Conservation (phyloP, 1,284 basidiomycete species). For the Meira miltonrushii region DNA sequence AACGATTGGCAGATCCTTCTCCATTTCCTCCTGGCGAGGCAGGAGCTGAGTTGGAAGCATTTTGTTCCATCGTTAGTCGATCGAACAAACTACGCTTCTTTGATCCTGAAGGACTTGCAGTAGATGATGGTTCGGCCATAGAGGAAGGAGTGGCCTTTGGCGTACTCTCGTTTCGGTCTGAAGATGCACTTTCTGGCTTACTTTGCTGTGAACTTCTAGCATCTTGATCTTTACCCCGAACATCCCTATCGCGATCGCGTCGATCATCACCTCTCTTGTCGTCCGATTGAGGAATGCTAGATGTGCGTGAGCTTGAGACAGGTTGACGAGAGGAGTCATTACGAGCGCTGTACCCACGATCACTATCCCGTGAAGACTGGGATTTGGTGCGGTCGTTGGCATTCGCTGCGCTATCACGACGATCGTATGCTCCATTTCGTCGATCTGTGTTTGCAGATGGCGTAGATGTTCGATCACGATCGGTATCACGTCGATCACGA, state of each 20-base stretch:
- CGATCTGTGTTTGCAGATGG: neutral
- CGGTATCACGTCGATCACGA: neutral
- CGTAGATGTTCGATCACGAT: neutral
- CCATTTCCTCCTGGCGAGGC: neutral
- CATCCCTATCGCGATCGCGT: neutral
- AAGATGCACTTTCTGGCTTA: neutral
- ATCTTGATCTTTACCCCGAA: neutral
- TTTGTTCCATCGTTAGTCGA: neutral
- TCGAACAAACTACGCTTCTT: slow-evolving; percentile 3
- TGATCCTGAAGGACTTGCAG: neutral
- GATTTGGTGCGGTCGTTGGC: neutral
- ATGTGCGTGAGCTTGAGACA: neutral
- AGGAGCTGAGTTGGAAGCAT: neutral
- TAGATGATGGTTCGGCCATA: neutral
- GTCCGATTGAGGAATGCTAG: neutral
- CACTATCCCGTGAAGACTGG: neutral
- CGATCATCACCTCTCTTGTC: neutral
- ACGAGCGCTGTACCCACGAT: neutral
- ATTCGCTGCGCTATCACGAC: neutral
- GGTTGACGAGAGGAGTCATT: neutral
- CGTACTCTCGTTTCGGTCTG: neutral
- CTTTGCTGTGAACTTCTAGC: neutral
- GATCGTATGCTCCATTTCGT: neutral
- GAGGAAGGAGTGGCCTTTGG: neutral
- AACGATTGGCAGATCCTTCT: neutral